Evolutionary conservation across 768 basidiomycete species (phyloP).

Genomic region (Trametes cubensis): DNA sequence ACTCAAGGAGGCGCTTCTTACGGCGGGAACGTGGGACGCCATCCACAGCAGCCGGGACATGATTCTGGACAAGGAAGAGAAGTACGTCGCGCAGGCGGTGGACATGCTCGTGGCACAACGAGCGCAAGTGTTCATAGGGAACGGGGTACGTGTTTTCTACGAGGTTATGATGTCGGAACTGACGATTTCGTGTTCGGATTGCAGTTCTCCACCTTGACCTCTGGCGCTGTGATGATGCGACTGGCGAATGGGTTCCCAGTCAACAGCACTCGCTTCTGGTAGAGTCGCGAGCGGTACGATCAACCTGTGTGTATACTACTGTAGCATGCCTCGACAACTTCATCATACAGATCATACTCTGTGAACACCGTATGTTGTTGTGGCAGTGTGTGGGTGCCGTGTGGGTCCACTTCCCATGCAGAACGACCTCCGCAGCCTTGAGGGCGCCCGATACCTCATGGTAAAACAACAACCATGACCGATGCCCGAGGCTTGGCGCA

Average conservation of each 20-base stretch:
- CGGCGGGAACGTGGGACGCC: slow-evolving; percentile 37
- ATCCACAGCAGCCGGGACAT: slow-evolving; percentile 43
- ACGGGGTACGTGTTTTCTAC: slow-evolving; percentile 44
- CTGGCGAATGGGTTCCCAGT: slow-evolving; percentile 38
- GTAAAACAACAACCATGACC: no score
- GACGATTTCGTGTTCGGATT: background rate
- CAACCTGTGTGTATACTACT: background rate
- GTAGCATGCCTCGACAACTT: background rate
- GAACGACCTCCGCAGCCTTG: no score
- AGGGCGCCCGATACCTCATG: no score
- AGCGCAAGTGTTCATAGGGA: slow-evolving; percentile 53
- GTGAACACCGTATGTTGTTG: background rate
- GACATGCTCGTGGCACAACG: slow-evolving; percentile 52
- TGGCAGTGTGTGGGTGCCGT: background rate
- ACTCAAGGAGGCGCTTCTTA: slow-evolving; percentile 38
- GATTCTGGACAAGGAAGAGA: slow-evolving; percentile 43
- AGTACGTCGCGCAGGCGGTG: slow-evolving; percentile 45
- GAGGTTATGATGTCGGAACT: background rate
- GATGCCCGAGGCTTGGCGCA: background rate
- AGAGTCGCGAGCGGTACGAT: background rate
- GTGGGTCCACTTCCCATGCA: background rate
- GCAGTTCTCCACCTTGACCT: slow-evolving; percentile 51
- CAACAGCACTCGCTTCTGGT: slow-evolving; percentile 47
- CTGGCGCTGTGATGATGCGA: slow-evolving; percentile 49
- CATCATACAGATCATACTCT: no score